These are phyloP conservation scores for Polyplosphaeria fusca DNA, from an alignment of 495 filamentous ascomycete species.

Conservation along the genomic window DNA sequence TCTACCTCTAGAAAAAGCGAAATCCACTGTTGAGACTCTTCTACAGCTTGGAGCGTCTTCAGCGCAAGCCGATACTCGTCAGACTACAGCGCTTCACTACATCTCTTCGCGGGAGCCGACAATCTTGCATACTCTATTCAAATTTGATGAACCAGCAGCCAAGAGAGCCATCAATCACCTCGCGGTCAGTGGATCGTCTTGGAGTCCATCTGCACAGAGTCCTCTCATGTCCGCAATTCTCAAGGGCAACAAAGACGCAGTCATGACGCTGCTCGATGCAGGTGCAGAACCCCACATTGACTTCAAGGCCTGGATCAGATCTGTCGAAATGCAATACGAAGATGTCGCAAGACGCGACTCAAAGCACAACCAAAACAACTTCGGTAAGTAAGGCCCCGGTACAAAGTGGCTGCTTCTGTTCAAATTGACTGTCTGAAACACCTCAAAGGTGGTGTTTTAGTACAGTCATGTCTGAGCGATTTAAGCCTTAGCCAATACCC, in stretches of 20 bases:
- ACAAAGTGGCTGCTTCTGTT: too few relatives aligned
- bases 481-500: too few relatives aligned
- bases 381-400: too few relatives aligned
- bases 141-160: conserved; percentile 59
- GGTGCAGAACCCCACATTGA: conserved; percentile 45
- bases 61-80: conserved; percentile 63
- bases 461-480: too few relatives aligned
- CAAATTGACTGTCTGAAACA: too few relatives aligned
- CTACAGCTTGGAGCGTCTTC: conserved; percentile 68
- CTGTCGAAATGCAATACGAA: conserved; percentile 30
- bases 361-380: conserved; percentile 46
- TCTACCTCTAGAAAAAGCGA: conserved; percentile 55
- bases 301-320: conserved; percentile 46
- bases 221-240: conserved; percentile 50
- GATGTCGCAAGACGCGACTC: conserved; percentile 19
- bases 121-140: conserved; percentile 56
- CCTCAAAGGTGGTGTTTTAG: too few relatives aligned
- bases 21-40: conserved; percentile 57
- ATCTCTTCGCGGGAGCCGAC: conserved; percentile 46
- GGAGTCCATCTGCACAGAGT: conserved; percentile 28
- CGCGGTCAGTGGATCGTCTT: conserved; percentile 31
- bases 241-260: conserved; percentile 38
- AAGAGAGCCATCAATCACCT: conserved; percentile 64
- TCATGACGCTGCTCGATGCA: conserved; percentile 45
- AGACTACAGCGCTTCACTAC: conserved; percentile 61